Conservation (phyloP, 129 eudicot genomes). For the Ambrosia trifida region DNA sequence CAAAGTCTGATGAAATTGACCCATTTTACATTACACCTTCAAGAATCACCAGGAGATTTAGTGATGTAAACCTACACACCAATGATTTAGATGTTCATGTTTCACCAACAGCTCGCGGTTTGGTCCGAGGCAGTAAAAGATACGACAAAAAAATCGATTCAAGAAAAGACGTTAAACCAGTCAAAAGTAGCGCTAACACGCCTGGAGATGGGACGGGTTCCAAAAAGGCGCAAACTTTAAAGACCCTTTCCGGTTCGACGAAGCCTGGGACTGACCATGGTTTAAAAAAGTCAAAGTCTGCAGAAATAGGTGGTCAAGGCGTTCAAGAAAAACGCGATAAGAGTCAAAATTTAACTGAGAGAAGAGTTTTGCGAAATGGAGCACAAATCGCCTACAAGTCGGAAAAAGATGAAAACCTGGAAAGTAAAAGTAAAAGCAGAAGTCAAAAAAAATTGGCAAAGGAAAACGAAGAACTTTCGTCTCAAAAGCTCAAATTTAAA, state of each 20-base stretch:
- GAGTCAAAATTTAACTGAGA: background rate
- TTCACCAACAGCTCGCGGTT: conserved; percentile 8
- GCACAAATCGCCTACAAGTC: background rate
- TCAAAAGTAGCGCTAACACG: conserved; percentile 2
- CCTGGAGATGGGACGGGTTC: conserved; percentile 15
- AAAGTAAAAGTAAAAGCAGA: background rate
- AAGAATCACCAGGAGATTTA: conserved; percentile 30
- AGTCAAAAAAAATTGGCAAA: background rate
- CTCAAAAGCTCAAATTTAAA: conserved; percentile 10
- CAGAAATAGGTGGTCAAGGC: conserved; percentile 17
- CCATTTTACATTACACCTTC: conserved; percentile 32
- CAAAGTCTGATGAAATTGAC: conserved; percentile 20
- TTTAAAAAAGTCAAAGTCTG: conserved; percentile 21
- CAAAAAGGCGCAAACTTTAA: conserved; percentile 15
- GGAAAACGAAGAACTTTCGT: conserved; percentile 4
- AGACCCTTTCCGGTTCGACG: background rate
- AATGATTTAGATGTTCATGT: conserved; percentile 20
- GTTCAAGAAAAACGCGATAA: conserved; percentile 32
- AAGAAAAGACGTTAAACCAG: conserved; percentile 26
- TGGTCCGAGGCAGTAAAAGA: conserved; percentile 17
- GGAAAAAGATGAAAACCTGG: conserved; percentile 20
- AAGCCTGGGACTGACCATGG: conserved; percentile 11
- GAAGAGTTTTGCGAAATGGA: conserved; percentile 19
- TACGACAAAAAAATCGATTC: conserved; percentile 13
- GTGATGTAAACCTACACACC: conserved; percentile 35